Percentiles rank a stretch among this genome's conserved stretches.
phyloP scores from a whole-genome alignment of 257 asterid species.

The Nicotiana sylvestris region DNA sequence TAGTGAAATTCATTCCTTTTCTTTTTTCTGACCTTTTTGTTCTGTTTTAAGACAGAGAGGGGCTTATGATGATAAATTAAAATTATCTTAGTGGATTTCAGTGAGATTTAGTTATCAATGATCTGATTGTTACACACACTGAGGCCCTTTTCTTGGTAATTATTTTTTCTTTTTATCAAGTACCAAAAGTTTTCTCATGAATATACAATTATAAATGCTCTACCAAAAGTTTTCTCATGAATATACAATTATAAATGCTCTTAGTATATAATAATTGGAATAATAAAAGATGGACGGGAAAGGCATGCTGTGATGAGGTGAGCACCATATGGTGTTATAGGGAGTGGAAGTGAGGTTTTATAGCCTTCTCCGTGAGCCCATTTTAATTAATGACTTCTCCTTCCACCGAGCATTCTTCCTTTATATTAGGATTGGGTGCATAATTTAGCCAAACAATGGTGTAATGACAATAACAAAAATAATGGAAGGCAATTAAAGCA shows the following conservation, averaged over 20 bases:
- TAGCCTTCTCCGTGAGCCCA: constrained; percentile 46
- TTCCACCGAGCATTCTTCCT: constrained; percentile 43
- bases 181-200: background rate
- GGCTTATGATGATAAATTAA: constrained; percentile 44
- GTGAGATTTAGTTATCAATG: constrained; percentile 47
- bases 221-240: too few species aligned
- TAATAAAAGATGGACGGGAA: too few species aligned
- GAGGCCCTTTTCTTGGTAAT: constrained; percentile 24
- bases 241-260: too few species aligned
- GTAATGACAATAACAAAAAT: too few species aligned
- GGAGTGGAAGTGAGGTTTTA: constrained; percentile 36
- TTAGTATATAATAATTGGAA: too few species aligned
- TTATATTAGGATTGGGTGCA: too few species aligned
- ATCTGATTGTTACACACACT: constrained; percentile 80
- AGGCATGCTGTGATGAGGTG: constrained; percentile 37
- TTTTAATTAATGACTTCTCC: constrained; percentile 50
- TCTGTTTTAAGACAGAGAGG: too few species aligned
- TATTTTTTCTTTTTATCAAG: background rate
- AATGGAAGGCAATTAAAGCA: too few species aligned
- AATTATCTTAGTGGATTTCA: constrained; percentile 72
- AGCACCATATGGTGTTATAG: constrained; percentile 37
- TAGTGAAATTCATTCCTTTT: too few species aligned
- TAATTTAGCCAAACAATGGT: too few species aligned
- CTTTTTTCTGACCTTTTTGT: too few species aligned
- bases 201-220: too few species aligned